phyloP scores from a whole-genome alignment of 2,329 filamentous ascomycete genomes.

The Cladosporium halotolerans region DNA sequence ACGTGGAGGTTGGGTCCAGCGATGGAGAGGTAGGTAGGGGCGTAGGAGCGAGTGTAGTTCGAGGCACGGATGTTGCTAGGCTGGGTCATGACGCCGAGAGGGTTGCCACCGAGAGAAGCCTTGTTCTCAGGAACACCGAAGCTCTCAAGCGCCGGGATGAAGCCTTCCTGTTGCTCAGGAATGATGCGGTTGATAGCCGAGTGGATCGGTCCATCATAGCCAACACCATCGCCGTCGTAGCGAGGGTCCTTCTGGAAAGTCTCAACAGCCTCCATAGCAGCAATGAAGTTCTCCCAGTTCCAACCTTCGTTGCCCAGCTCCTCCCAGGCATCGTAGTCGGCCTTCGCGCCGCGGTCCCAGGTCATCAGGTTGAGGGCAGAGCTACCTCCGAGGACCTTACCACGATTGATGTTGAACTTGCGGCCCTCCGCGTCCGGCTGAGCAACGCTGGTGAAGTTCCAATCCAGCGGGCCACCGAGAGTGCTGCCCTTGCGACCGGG shows the following conservation, averaged over 20 bases:
- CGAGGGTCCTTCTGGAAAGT: constrained; percentile 10
- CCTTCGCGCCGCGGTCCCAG: constrained; percentile 28
- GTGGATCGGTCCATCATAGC: constrained; percentile 28
- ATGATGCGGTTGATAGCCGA: constrained; percentile 39
- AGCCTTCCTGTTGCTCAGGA: constrained; percentile 39
- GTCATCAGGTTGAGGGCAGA: constrained; percentile 25
- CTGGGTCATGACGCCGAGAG: constrained; percentile 46
- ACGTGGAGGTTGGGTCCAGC: constrained; percentile 39
- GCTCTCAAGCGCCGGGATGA: constrained; percentile 43
- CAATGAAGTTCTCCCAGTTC: constrained; percentile 21
- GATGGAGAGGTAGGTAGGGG: constrained; percentile 38
- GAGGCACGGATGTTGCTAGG: constrained; percentile 45
- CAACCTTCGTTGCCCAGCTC: constrained; percentile 30
- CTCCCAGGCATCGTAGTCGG: constrained; percentile 31
- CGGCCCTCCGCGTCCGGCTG: constrained; percentile 8
- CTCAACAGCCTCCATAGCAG: constrained; percentile 10
- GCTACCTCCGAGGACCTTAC: constrained; percentile 28
- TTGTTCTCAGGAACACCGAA: constrained; percentile 38
- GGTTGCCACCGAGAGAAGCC: constrained; percentile 45
- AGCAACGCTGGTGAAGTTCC: constrained; percentile 37
- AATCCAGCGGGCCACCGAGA: constrained; percentile 25
- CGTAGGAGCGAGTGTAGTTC: constrained; percentile 47
- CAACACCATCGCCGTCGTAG: constrained; percentile 21
- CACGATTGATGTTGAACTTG: constrained; percentile 14
- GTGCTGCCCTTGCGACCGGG: constrained; percentile 22